Conservation (phyloP, 768 basidiomycete genomes). For the Leccinum incarnatum region DNA sequence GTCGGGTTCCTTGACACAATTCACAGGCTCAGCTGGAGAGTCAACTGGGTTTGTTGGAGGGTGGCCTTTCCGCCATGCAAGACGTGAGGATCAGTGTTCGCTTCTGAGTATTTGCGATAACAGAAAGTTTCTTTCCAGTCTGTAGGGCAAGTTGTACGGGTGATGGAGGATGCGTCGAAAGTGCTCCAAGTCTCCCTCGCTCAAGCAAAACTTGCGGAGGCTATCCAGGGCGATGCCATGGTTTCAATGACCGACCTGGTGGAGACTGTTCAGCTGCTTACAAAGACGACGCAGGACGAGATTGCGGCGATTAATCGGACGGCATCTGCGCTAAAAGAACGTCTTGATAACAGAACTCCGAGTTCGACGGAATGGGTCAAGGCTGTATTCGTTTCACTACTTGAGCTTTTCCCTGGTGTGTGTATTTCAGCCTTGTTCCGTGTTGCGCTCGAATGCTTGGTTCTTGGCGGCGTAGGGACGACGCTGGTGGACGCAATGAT, state of each 20-base stretch:
- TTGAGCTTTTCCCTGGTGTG: conserved; percentile 27
- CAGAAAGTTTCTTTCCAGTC: conserved; percentile 18
- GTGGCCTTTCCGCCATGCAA: conserved; percentile 28
- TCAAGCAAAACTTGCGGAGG: conserved; percentile 32
- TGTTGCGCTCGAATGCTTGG: neutral
- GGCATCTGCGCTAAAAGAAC: conserved; percentile 28
- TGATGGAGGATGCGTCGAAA: conserved; percentile 22
- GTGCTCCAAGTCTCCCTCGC: conserved; percentile 32
- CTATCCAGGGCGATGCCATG: conserved; percentile 37
- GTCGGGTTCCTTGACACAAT: conserved; percentile 7
- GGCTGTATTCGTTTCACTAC: conserved; percentile 9
- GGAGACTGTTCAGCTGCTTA: conserved; percentile 36
- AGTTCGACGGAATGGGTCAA: conserved; percentile 22
- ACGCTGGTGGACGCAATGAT: conserved; percentile 5
- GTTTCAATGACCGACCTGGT: conserved; percentile 37
- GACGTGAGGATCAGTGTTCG: conserved; percentile 22
- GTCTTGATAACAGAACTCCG: conserved; percentile 22
- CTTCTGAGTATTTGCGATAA: conserved; percentile 8
- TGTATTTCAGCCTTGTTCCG: conserved; percentile 8
- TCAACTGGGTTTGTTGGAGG: conserved; percentile 26
- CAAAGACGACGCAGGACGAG: conserved; percentile 39
- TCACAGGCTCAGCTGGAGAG: conserved; percentile 31
- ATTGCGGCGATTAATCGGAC: conserved; percentile 49
- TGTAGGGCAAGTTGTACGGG: conserved; percentile 15
- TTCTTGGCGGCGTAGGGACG: conserved; percentile 10